Evolutionary conservation across 73 alveolate genomes (phyloP).

Genomic region (Paramecium sexaurelia): DNA sequence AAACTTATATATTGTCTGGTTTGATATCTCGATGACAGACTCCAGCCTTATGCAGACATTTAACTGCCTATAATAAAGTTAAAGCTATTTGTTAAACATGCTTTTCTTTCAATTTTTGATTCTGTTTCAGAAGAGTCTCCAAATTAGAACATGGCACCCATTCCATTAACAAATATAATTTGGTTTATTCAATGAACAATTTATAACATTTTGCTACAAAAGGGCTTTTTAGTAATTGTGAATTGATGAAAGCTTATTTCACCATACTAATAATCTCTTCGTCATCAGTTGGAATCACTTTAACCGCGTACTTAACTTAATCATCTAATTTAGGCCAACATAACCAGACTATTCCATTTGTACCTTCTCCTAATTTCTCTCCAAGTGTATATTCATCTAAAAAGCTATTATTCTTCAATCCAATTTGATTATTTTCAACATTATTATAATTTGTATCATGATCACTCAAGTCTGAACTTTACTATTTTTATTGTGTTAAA

Average conservation of each 20-base stretch:
- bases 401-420: background rate
- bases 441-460: background rate
- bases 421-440: background rate
- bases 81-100: background rate
- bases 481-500: background rate
- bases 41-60: conserved; percentile 28
- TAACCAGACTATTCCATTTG: conserved; percentile 18
- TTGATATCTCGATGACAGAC: conserved; percentile 45
- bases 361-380: conserved; percentile 50
- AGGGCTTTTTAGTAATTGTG: conserved; percentile 36
- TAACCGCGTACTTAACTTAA: background rate
- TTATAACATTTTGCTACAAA: conserved; percentile 36
- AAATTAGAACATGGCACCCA: conserved; percentile 39
- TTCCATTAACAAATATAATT: conserved; percentile 28
- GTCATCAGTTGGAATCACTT: background rate
- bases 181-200: conserved; percentile 1
- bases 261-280: conserved; percentile 42
- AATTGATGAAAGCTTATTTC: background rate
- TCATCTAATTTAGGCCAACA: background rate
- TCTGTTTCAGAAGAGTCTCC: background rate
- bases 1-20: conserved; percentile 40
- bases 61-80: background rate
- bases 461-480: background rate
- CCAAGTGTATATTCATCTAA: conserved; percentile 1
- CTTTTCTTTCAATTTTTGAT: background rate